Evolutionary conservation across 2,329 filamentous ascomycete genomes (phyloP).

Genomic region (Aspergillus transmontanensis): DNA sequence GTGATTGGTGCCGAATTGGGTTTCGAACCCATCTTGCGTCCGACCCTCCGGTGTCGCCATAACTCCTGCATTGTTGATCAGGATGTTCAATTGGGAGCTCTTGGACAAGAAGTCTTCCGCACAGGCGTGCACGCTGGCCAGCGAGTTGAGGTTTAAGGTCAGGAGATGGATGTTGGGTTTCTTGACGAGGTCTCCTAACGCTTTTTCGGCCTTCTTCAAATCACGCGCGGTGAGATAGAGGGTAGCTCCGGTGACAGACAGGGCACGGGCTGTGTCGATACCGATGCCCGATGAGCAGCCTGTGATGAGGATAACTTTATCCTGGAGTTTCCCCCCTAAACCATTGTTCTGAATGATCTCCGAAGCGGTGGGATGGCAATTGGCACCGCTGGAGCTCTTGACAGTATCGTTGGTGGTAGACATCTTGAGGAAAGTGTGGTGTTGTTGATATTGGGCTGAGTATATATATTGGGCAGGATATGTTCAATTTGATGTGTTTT

Average conservation of each 20-base stretch:
- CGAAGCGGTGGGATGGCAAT: slow-evolving; percentile 32
- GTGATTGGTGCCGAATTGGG: slow-evolving; percentile 57
- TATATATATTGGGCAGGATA: too few species aligned
- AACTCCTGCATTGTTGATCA: slow-evolving; percentile 51
- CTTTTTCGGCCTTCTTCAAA: slow-evolving; percentile 33
- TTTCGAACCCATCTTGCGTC: slow-evolving; percentile 49
- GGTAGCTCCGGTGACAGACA: slow-evolving; percentile 39
- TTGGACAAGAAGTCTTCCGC: slow-evolving; percentile 13
- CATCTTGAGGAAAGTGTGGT: background rate
- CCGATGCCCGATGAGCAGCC: slow-evolving; percentile 43
- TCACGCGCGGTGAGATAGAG: slow-evolving; percentile 42
- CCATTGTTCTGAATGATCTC: slow-evolving; percentile 35
- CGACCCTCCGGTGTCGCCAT: slow-evolving; percentile 37
- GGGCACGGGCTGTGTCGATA: slow-evolving; percentile 48
- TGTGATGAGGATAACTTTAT: slow-evolving; percentile 20
- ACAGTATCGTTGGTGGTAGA: background rate
- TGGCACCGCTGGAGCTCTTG: slow-evolving; percentile 10
- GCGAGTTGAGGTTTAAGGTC: slow-evolving; percentile 11
- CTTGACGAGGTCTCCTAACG: slow-evolving; percentile 23
- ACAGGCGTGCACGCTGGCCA: slow-evolving; percentile 7
- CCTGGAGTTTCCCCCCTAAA: slow-evolving; percentile 19
- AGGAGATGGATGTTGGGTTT: slow-evolving; percentile 25
- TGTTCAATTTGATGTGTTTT: background rate
- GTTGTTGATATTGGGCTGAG: background rate
- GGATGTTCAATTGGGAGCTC: slow-evolving; percentile 19